Conservation (phyloP, 352 stramenopile species). For the Phytophthora ohioensis region DNA sequence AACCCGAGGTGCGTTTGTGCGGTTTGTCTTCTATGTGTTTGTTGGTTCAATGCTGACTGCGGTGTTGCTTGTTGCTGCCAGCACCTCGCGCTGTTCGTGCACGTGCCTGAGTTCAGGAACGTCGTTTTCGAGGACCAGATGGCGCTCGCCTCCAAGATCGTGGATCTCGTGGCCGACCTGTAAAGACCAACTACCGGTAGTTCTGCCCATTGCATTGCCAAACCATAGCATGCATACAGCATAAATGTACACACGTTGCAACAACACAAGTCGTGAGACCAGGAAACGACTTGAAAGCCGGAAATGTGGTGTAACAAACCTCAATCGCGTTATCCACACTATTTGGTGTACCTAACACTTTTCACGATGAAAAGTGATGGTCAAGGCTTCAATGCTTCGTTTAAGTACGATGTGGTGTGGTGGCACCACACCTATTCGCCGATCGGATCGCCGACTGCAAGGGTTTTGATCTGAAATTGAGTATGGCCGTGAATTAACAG, state of each 20-base stretch:
- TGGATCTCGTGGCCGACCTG: constrained; percentile 56
- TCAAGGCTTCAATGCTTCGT: no score
- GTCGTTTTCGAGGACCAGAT: constrained; percentile 72
- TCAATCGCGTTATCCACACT: neutral
- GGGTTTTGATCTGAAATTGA: no score
- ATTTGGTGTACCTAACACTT: neutral
- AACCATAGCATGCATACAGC: neutral
- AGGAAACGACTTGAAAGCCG: neutral
- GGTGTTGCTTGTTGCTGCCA: constrained; percentile 26
- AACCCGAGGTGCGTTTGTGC: constrained; percentile 39
- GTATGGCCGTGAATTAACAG: no score
- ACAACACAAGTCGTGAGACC: neutral
- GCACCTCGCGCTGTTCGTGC: constrained; percentile 79
- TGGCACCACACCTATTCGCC: no score
- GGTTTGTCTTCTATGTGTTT: neutral
- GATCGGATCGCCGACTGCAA: no score
- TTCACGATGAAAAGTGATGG: no score
- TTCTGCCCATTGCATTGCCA: neutral
- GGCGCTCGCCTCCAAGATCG: constrained; percentile 62
- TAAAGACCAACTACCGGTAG: constrained; percentile 11
- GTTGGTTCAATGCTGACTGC: neutral
- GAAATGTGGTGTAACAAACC: neutral
- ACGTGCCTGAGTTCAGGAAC: constrained; percentile 73
- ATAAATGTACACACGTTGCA: constrained; percentile 5
- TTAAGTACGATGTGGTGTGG: no score